Conservation (phyloP, 768 basidiomycete genomes). For the Boletus vinaceobasis region DNA sequence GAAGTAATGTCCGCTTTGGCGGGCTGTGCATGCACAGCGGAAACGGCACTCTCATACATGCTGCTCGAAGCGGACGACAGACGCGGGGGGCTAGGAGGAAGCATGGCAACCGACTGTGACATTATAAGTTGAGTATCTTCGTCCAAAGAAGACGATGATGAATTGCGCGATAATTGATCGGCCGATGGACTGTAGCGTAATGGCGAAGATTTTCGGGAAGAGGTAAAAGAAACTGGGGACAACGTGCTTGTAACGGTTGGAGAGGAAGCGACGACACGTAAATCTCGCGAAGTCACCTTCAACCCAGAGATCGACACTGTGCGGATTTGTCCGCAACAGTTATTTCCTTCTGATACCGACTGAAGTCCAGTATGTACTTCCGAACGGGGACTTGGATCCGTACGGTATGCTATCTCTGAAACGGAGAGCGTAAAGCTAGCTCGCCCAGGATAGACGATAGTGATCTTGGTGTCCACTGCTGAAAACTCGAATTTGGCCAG, state of each 20-base stretch:
- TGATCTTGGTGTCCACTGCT: constrained; percentile 63
- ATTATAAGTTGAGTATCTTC: constrained; percentile 63
- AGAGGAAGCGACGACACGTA: constrained; percentile 27
- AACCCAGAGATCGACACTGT: constrained; percentile 58
- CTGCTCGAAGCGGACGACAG: constrained; percentile 55
- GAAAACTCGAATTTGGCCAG: constrained; percentile 78
- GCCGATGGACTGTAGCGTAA: background rate
- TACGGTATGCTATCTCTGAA: constrained; percentile 56
- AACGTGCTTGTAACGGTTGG: constrained; percentile 20
- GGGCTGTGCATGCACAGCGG: constrained; percentile 23
- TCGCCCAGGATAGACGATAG: constrained; percentile 61
- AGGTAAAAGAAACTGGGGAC: constrained; percentile 26
- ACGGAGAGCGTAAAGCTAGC: constrained; percentile 60
- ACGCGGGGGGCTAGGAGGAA: constrained; percentile 50
- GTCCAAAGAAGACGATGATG: constrained; percentile 61
- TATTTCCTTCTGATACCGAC: constrained; percentile 13
- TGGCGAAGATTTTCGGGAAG: constrained; percentile 13
- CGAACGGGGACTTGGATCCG: constrained; percentile 22
- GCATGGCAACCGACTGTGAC: constrained; percentile 69
- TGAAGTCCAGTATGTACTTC: constrained; percentile 27
- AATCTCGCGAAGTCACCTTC: constrained; percentile 47
- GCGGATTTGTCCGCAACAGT: constrained; percentile 33
- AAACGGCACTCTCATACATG: constrained; percentile 77
- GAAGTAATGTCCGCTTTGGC: background rate
- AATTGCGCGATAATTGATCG: constrained; percentile 39